Conservation (phyloP, 768 basidiomycete species). For the Lactarius psammicola region DNA sequence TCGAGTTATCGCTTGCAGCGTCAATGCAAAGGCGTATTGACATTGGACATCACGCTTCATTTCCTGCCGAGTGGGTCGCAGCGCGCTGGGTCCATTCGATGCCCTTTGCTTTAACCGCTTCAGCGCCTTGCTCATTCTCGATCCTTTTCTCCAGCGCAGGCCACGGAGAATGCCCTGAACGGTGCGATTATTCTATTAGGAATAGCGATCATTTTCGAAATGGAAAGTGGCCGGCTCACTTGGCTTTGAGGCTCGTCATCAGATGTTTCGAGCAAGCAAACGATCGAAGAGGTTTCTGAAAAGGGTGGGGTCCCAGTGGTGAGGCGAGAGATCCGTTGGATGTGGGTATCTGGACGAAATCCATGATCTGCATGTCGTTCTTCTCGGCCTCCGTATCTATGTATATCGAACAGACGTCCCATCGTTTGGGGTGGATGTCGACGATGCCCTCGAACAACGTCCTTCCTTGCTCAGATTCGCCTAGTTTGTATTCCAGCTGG, state of each 20-base stretch:
- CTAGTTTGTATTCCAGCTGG: conserved; percentile 95
- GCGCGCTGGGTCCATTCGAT: conserved; percentile 86
- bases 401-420: too few relatives aligned
- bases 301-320: too few relatives aligned
- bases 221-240: too few relatives aligned
- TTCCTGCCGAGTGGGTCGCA: conserved; percentile 32
- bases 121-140: conserved; percentile 83
- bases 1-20: conserved; percentile 23
- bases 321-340: too few relatives aligned
- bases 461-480: conserved; percentile 91
- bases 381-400: conserved; percentile 92
- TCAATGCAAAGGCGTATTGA: conserved; percentile 20
- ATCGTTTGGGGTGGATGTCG: too few relatives aligned
- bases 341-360: conserved; percentile 44
- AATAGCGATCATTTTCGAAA: too few relatives aligned
- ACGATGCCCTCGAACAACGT: conserved; percentile 96
- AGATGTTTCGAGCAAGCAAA: conserved; percentile 74
- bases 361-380: conserved; percentile 71
- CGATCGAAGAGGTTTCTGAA: conserved; percentile 83
- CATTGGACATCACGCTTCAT: conserved; percentile 19
- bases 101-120: conserved; percentile 81
- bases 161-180: conserved; percentile 86
- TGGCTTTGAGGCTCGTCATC: conserved; percentile 93
- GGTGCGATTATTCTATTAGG: conserved; percentile 6
- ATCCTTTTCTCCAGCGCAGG: conserved; percentile 80